These are phyloP conservation scores for Ustilago xerochloae DNA, from an alignment of 1,284 basidiomycete genomes.

Conservation along the genomic window DNA sequence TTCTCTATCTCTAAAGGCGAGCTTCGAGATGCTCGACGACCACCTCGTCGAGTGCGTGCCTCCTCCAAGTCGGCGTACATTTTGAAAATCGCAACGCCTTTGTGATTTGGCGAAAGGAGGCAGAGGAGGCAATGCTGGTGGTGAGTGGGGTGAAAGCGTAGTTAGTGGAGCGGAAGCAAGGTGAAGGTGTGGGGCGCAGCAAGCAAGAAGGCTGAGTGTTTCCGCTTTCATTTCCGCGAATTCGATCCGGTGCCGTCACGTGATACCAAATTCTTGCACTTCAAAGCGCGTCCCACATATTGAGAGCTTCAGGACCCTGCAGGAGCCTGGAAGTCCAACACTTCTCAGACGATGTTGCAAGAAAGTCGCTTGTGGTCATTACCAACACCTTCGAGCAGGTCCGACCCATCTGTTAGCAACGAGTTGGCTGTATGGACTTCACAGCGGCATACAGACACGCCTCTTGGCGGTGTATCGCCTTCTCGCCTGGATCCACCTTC, in stretches of 20 bases:
- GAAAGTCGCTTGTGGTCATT: not conserved
- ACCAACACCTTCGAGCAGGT: not conserved
- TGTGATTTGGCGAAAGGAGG: not conserved
- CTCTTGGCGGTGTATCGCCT: slow-evolving; percentile 51
- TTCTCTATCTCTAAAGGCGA: slow-evolving; percentile 32
- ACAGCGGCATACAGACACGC: slow-evolving; percentile 56
- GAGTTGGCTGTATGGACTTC: slow-evolving; percentile 53
- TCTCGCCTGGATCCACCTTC: slow-evolving; percentile 64
- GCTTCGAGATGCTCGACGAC: slow-evolving; percentile 18
- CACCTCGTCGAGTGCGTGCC: slow-evolving; percentile 36
- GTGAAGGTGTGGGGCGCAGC: slow-evolving; percentile 7
- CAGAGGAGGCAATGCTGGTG: not conserved
- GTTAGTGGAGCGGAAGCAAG: slow-evolving; percentile 2
- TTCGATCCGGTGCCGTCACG: slow-evolving; percentile 15
- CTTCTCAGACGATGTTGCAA: not conserved
- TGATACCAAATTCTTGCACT: not conserved
- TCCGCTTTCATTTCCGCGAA: not conserved
- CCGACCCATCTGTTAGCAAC: not conserved
- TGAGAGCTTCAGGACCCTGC: slow-evolving; percentile 8
- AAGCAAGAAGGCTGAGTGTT: too few relatives aligned
- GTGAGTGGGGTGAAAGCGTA: not conserved
- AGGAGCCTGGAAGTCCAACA: slow-evolving; percentile 1
- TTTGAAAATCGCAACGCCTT: not conserved
- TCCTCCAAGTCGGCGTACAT: slow-evolving; percentile 66
- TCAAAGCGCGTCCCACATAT: slow-evolving; percentile 22